Percentiles rank a stretch among this genome's conserved stretches.
Evolutionary conservation across 208 protist species (phyloP).

Genomic region (Trichomonas tenax): DNA sequence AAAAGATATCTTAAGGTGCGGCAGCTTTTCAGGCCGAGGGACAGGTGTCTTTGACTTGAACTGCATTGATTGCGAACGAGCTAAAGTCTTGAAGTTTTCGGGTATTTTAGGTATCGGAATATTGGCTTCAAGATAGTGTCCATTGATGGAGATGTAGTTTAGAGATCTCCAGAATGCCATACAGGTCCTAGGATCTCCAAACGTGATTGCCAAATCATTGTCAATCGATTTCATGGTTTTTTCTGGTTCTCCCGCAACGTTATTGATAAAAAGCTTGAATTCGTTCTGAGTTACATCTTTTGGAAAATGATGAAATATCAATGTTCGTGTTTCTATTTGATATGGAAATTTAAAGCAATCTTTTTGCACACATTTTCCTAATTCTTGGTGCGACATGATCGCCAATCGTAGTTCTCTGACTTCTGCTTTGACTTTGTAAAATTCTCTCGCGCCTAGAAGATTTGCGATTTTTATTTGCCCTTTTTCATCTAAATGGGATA

Average conservation of each 20-base stretch:
- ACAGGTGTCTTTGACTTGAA: background rate
- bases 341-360: background rate
- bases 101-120: background rate
- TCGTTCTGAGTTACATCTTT: background rate
- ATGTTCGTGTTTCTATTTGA: background rate
- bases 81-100: background rate
- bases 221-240: background rate
- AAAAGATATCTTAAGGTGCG: background rate
- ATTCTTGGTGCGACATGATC: background rate
- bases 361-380: background rate
- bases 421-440: background rate
- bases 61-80: background rate
- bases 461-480: background rate
- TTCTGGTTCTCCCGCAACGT: background rate
- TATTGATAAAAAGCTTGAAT: background rate
- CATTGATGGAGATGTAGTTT: background rate
- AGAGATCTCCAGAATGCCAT: background rate
- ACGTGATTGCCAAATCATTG: background rate
- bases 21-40: background rate
- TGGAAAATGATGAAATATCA: background rate
- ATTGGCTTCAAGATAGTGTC: background rate
- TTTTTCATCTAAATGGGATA: background rate
- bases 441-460: background rate
- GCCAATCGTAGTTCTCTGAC: background rate
- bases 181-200: background rate